These are phyloP conservation scores for Trypanosoma rangeli DNA, from an alignment of 208 protist genomes.

Conservation along the genomic window DNA sequence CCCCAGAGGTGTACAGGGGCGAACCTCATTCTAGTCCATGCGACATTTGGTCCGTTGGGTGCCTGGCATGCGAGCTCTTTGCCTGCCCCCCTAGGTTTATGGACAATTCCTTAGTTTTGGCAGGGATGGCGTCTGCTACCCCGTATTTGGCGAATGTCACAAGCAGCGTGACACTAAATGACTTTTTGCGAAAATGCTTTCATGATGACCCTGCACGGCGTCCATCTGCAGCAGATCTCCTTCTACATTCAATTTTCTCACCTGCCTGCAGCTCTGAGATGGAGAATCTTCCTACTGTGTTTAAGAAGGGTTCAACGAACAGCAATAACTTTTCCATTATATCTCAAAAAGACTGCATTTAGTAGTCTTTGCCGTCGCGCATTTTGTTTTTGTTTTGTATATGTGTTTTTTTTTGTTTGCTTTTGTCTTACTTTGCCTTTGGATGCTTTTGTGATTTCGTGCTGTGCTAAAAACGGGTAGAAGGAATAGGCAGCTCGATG, in stretches of 20 bases:
- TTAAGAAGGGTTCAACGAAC: slow-evolving; percentile 30
- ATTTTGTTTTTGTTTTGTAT: slow-evolving; percentile 17
- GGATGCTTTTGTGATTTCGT: no score
- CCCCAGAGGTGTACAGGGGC: slow-evolving; percentile 89
- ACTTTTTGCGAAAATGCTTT: slow-evolving; percentile 87
- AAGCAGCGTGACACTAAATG: slow-evolving; percentile 50
- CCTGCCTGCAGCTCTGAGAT: slow-evolving; percentile 41
- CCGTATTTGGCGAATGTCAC: slow-evolving; percentile 59
- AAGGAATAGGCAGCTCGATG: no score
- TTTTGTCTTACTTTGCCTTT: slow-evolving; percentile 13
- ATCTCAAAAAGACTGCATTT: slow-evolving; percentile 31
- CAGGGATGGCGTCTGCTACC: slow-evolving; percentile 52
- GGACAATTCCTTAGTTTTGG: slow-evolving; percentile 58
- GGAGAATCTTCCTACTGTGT: slow-evolving; percentile 62
- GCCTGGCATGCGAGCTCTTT: slow-evolving; percentile 87
- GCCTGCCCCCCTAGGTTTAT: slow-evolving; percentile 81
- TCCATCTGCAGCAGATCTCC: slow-evolving; percentile 56
- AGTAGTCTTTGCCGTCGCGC: background rate
- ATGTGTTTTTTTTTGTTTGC: slow-evolving; percentile 25
- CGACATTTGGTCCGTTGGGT: slow-evolving; percentile 93
- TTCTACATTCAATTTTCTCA: slow-evolving; percentile 70
- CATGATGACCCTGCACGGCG: slow-evolving; percentile 60
- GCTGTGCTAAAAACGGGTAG: no score
- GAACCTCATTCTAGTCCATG: slow-evolving; percentile 79
- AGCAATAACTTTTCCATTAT: slow-evolving; percentile 24